Evolutionary conservation across 1,284 basidiomycete species (phyloP).

Genomic region (Moniliophthora roreri): DNA sequence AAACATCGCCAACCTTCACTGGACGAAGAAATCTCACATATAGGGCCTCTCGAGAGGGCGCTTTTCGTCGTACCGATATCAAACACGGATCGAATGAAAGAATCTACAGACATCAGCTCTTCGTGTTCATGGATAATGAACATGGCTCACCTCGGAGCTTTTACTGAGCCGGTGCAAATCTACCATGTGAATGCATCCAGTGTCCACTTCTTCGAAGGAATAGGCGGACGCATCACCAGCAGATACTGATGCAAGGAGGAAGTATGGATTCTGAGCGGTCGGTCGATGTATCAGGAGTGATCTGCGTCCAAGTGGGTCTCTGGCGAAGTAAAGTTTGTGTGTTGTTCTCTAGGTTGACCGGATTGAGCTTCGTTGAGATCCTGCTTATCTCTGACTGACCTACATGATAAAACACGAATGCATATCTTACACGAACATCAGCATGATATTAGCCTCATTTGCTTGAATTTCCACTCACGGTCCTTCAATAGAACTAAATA

Average conservation of each 20-base stretch:
- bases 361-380: background rate
- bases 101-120: conserved; percentile 28
- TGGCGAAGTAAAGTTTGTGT: conserved; percentile 68
- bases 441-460: background rate
- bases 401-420: conserved; percentile 81
- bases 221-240: conserved; percentile 41
- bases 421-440: conserved; percentile 57
- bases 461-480: conserved; percentile 61
- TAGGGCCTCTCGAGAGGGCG: conserved; percentile 7
- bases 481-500: conserved; percentile 76
- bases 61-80: conserved; percentile 25
- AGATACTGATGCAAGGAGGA: conserved; percentile 71
- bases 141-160: conserved; percentile 23
- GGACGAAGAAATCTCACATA: conserved; percentile 24
- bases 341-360: conserved; percentile 37
- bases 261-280: conserved; percentile 42
- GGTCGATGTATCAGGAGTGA: conserved; percentile 79
- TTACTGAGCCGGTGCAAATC: conserved; percentile 35
- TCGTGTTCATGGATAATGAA: background rate
- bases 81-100: conserved; percentile 29
- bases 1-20: background rate
- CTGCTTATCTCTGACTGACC: conserved; percentile 17
- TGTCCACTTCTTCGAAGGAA: conserved; percentile 63
- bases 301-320: conserved; percentile 90
- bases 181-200: conserved; percentile 55